Conservation (phyloP, 2,329 filamentous ascomycete genomes). For the Arthroderma uncinatum region DNA sequence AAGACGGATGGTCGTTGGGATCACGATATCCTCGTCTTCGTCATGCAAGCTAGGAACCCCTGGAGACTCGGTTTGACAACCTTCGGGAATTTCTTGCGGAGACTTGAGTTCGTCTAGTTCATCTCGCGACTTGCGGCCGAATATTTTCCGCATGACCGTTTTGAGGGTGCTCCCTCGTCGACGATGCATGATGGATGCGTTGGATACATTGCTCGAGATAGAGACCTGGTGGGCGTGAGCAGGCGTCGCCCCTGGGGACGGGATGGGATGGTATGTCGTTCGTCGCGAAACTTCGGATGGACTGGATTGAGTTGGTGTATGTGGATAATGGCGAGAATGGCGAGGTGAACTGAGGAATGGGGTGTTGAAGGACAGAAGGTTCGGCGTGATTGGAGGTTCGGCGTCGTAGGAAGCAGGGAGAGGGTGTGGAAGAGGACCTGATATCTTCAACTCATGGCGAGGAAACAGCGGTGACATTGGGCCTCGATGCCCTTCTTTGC, state of each 20-base stretch:
- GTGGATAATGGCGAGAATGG: slow-evolving; percentile 9
- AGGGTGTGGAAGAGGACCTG: slow-evolving; percentile 20
- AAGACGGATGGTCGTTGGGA: background rate
- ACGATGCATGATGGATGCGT: slow-evolving; percentile 24
- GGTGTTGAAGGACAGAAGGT: slow-evolving; percentile 7
- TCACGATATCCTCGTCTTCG: background rate
- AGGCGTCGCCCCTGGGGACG: slow-evolving; percentile 8
- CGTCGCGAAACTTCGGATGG: slow-evolving; percentile 12
- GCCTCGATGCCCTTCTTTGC: background rate
- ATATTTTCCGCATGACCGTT: slow-evolving; percentile 36
- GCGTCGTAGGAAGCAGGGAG: slow-evolving; percentile 11
- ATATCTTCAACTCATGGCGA: slow-evolving; percentile 24
- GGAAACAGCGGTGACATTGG: slow-evolving; percentile 15
- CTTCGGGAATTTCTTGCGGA: background rate
- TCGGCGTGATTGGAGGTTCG: slow-evolving; percentile 13
- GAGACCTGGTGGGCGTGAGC: slow-evolving; percentile 19
- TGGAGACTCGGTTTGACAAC: background rate
- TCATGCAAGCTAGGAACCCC: background rate
- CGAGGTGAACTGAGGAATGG: slow-evolving; percentile 3
- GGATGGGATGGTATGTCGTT: slow-evolving; percentile 12
- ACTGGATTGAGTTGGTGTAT: slow-evolving; percentile 14
- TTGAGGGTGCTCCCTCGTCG: slow-evolving; percentile 33
- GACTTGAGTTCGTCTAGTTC: slow-evolving; percentile 1
- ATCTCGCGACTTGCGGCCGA: slow-evolving; percentile 30
- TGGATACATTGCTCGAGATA: slow-evolving; percentile 18